Percentiles rank a stretch among this genome's conserved stretches.
phyloP scores from a whole-genome alignment of 805 yeast species.

The Kockiozyma suomiensis region DNA sequence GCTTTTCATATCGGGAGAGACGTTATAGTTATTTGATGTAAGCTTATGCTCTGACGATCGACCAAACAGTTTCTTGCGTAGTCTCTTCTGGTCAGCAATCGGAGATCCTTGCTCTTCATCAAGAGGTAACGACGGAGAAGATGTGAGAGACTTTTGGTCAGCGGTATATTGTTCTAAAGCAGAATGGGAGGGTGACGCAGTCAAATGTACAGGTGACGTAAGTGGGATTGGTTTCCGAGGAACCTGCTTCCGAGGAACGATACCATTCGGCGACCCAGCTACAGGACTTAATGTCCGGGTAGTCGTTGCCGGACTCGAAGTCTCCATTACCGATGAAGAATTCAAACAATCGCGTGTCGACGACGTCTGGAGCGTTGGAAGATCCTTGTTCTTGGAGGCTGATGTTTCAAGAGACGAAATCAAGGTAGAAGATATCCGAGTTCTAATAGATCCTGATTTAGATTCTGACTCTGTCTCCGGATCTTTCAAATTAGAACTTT shows the following conservation, averaged over 20 bases:
- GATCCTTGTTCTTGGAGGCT: slow-evolving; percentile 1
- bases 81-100: not conserved
- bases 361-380: not conserved
- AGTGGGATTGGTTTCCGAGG: slow-evolving; percentile 2
- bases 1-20: not conserved
- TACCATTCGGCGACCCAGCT: not conserved
- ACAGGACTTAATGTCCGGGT: not conserved
- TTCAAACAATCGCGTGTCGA: not conserved
- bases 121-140: not conserved
- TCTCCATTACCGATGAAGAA: not conserved
- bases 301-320: not conserved
- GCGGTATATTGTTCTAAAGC: not conserved
- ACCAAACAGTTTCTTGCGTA: not conserved
- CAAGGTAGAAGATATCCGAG: not conserved
- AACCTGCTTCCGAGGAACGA: not conserved
- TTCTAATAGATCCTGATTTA: not conserved
- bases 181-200: not conserved
- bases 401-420: not conserved
- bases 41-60: not conserved
- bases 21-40: not conserved
- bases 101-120: not conserved
- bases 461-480: not conserved
- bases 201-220: not conserved
- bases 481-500: too few relatives aligned
- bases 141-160: not conserved